These are phyloP conservation scores for Craspedostauros australis DNA, from an alignment of 108 stramenopile genomes.

Conservation along the genomic window DNA sequence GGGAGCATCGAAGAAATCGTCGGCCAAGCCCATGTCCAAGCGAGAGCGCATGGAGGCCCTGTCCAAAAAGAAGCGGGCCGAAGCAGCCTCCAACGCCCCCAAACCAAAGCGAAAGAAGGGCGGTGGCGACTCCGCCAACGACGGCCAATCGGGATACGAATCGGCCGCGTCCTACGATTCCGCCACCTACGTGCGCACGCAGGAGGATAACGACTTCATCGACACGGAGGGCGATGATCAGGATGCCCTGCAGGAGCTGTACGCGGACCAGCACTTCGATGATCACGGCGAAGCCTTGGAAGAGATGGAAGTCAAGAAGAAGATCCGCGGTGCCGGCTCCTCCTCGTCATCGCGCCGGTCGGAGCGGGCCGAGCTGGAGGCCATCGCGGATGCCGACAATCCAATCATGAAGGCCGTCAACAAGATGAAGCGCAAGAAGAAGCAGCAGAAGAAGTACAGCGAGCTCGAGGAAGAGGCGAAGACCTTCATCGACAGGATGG, in stretches of 20 bases:
- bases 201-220: constrained; percentile 87
- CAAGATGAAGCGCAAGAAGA: constrained; percentile 76
- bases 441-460: constrained; percentile 46
- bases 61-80: constrained; percentile 48
- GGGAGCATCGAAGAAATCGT: constrained; percentile 11
- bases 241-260: constrained; percentile 77
- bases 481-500: constrained; percentile 68
- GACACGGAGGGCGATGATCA: constrained; percentile 87
- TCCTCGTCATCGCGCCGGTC: constrained; percentile 36
- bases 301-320: constrained; percentile 42
- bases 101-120: constrained; percentile 10
- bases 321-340: constrained; percentile 33
- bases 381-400: constrained; percentile 53
- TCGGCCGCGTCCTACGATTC: constrained; percentile 66
- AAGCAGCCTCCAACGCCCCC: background rate
- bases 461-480: constrained; percentile 74
- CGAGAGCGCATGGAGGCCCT: constrained; percentile 78
- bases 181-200: constrained; percentile 57
- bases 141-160: constrained; percentile 53
- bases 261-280: constrained; percentile 86
- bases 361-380: constrained; percentile 24
- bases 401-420: constrained; percentile 75
- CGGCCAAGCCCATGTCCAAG: constrained; percentile 23
- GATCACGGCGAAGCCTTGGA: constrained; percentile 70
- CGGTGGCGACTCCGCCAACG: constrained; percentile 9